Base-by-base conservation (phyloP, 75 land plant genomes). In the Pinus albicaulis region DNA sequence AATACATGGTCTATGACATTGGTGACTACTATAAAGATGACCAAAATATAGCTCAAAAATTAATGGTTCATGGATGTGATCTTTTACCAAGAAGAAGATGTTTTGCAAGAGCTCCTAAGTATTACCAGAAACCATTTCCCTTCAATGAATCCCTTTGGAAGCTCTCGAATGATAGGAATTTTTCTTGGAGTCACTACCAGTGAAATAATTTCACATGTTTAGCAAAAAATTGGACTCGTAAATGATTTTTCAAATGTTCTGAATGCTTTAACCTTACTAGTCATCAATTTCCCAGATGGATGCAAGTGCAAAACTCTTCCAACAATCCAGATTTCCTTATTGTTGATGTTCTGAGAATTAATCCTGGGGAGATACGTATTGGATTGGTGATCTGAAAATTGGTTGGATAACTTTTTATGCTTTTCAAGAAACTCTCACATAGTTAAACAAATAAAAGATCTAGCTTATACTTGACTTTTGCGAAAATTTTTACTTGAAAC, bases 21-120 rank as follows among this genome's bases (percentile, higher is more conserved):
- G 92, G 92, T 20, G 93, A 89, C 68, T 77, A 81, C n/a, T 93
- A 93, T 76, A 57, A 71, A 36, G 96, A 93, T 74, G 96, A 93
- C 72, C 87, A 90, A 92, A 74, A 80, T 41, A 70, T 87, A 41
- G 96, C 78, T 17, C 96, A 93, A 83, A 82, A 73, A 77, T 84
- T 93, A 38, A 85, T 93, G 90, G 80, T 91, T 25, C 86, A 84
- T 61, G 93, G 96, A 4, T 93, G 96, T 59, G 96, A 93, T 73
- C 96, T 93, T 3, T 76, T 93, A 36, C 96, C 96, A 3, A 80
- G 96, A 41, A 59, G 93, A 58, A 56, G 94, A 10, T 92, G 94
- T 80, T 71, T 89, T 66, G 71, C 92, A 0, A 73, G 80, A 22
- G 84, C 88, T 19, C 94, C 94, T 10, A 74, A 79, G 74, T 69